phyloP scores from a whole-genome alignment of 1,284 basidiomycete genomes.

The Trichosporon faecale region DNA sequence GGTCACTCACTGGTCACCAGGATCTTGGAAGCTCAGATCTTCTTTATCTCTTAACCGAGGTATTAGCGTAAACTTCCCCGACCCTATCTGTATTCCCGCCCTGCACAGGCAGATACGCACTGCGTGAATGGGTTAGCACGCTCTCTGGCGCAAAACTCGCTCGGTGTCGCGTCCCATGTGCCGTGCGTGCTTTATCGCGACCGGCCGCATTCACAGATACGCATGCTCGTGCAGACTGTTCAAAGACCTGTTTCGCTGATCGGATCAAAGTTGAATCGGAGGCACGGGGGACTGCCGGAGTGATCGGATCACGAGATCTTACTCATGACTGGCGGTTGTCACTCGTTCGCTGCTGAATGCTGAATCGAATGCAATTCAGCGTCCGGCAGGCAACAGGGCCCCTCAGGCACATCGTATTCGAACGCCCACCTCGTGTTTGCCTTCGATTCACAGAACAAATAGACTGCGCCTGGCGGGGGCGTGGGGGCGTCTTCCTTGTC shows the following conservation, averaged over 20 bases:
- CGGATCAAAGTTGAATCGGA: neutral
- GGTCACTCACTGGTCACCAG: neutral
- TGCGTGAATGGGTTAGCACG: neutral
- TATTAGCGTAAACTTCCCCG: neutral
- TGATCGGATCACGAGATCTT: neutral
- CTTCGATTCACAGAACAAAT: neutral
- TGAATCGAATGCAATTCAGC: neutral
- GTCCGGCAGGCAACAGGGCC: neutral
- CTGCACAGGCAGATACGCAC: neutral
- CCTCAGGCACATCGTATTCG: neutral
- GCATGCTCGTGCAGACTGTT: neutral
- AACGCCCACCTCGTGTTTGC: neutral
- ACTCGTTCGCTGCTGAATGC: neutral
- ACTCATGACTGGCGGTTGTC: neutral
- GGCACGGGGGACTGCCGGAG: neutral
- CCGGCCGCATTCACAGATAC: neutral
- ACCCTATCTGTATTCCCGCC: neutral
- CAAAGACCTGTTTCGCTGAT: neutral
- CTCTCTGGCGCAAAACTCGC: no score
- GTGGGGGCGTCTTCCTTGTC: neutral
- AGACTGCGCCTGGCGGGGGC: neutral
- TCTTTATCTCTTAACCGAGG: neutral
- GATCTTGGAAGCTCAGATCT: neutral
- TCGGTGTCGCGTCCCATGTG: neutral
- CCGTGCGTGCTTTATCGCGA: neutral